Evolutionary conservation across 2,329 filamentous ascomycete species (phyloP), one percentile per base, ranked within the genome.

Genomic region (Ceratocystiopsis brevicomis): DNA sequence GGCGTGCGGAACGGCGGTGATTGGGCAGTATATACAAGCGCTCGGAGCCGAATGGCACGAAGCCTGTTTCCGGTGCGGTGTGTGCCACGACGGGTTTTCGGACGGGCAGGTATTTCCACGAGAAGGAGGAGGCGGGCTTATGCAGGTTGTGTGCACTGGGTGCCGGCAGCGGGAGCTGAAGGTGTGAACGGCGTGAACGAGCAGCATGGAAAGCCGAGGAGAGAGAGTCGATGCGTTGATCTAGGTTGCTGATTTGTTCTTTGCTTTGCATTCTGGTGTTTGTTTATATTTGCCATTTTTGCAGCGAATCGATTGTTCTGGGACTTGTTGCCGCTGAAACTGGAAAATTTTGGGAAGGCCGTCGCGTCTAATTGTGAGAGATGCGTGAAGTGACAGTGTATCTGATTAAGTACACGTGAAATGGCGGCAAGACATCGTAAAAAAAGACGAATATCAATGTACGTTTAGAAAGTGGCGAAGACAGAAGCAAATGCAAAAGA

Each of bases 31-130:
- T 46, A 77, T 98, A 17, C 79, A 81, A 56, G 90, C 90, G 0
- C 66, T 98, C 38, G 88, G 85, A 6, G 77, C 76, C 13, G 88
- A 96, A 63, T 98, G 90, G 87, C 90, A 98, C 61, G 78, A 84
- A 44, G 69, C 76, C 47, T 98, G 90, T 60, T 98, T 98, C 63
- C 76, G 78, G 44, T 98, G 90, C 57, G 70, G 67, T 15, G 64
- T 65, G 15, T 80, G 76, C 52, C 59, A 64, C 12, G 70, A 69
- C 34, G 67, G 69, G 0, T 79, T 80, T 51, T 68, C 72, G 34
- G 75, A 79, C 51, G 74, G 76, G 0, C 72, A 77, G 55, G 71
- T 79, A 50, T 79, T 78, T 54, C 72, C 73, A 37, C 68, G 70
- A 48, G 62, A 71, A 42, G 65, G 67, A 18, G 50, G 54, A 1